Evolutionary conservation across 495 filamentous ascomycete genomes (phyloP), one percentile per base, ranked within the genome.

Genomic region (Durotheca rogersii): DNA sequence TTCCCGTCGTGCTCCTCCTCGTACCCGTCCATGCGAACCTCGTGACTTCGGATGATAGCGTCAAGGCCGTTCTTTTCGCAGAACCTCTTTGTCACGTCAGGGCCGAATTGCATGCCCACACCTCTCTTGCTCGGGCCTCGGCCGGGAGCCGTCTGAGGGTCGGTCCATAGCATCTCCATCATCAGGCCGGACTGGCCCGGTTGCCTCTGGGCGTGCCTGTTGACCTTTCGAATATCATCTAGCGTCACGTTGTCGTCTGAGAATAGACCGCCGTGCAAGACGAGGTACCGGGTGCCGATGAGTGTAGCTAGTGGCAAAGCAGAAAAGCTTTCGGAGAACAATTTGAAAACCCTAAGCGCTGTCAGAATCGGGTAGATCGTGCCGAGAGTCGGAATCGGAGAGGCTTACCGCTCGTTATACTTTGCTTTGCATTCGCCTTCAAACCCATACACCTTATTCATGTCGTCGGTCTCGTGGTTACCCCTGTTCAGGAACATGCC

Each of bases 91-190:
- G 93, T 99, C 39, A 99, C 82, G 68, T 99, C 93, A 0, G 93
- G 93, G 2, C 93, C 93, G 61, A 99, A 99, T 64, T 95, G 89
- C 70, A 97, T 77, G 38, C 93, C 93, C 17, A 99, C 91, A 47
- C 93, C 93, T 64, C 93, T 82, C 78, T 99, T 99, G 75, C 89
- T 95, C 15, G 92, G 94, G 6, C 90, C 89, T 41, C 93, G 82
- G 18, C 93, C 93, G 36, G 88, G 87, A 52, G 81, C 74, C 0
- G 83, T 73, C 65, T 97, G 93, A 9, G 93, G 93, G 64, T 99
- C 93, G 0, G 93, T 97, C 93, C 93, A 99, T 14, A 99, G 81
- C 94, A 99, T 99, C 69, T 99, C 93, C 93, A 99, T 97, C 93
- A 99, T 99, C 58, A 99, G 72, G 21, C 93, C 93, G 34, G 84